Base-by-base conservation (phyloP, 208 protist species). In the Acanthamoeba healyi region DNA sequence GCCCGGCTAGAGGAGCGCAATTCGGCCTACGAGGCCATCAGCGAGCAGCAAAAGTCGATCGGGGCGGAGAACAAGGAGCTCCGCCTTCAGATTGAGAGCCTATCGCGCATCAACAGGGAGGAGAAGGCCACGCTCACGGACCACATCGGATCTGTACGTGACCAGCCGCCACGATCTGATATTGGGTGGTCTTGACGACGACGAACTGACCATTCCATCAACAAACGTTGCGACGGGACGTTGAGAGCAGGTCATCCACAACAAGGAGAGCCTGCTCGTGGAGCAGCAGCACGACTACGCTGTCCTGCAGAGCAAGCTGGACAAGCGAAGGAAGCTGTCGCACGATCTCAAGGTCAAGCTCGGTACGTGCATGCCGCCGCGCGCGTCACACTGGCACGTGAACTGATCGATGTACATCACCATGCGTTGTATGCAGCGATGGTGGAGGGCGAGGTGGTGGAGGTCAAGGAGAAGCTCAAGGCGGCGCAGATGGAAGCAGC, bases 11-110 rank as follows among this genome's bases (percentile, higher is more conserved):
- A 90, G 1, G 82, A 90, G 58, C 82, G 82, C 51, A 90, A 65
- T 32, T 63, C 40, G 74, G 74, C 74, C 29, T 90, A 90, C 56
- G 82, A 90, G 54, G 82, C 49, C 54, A 90, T 90, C 82, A 29
- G 34, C 54, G 38, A 90, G 56, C 82, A 90, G 82, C 82, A 90
- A 44, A 90, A 70, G 32, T 70, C 58, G 12, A 70, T 90, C 56
- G 82, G 82, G 5, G 54, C 54, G n/a, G 82, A 90, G 58, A 90
- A 90, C 82, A 90, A 90, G 58, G 82, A 90, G 82, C 82, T 90
- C 7, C 49, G 58, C 32, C 34, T 0, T 2, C 49, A 70, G 56
- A 38, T 90, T 36, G 82, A 90, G 17, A n/a, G 10, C 22, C 82
- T 90, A 5, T 90, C 82, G 17, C 82, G 82, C 34, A 63, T 90